Evolutionary conservation across 139 green algal genomes (phyloP).

Genomic region (Trebouxia sp.): DNA sequence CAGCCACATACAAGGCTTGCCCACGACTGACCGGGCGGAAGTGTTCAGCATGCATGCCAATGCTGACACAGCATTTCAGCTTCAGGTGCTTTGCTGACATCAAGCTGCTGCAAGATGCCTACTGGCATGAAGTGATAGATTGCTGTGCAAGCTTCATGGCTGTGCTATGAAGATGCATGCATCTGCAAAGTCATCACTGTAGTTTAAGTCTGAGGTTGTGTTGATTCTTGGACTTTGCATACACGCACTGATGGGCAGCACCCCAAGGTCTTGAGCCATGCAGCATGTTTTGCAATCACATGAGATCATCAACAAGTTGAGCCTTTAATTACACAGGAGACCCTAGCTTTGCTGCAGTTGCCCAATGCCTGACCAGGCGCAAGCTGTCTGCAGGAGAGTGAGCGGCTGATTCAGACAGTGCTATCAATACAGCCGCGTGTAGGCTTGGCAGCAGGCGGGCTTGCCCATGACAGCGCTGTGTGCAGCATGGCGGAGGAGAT

Average conservation of each 20-base stretch:
- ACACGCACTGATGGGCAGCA: no score
- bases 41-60: conserved; percentile 91
- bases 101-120: neutral
- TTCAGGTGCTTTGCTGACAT: conserved; percentile 40
- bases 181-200: neutral
- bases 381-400: conserved; percentile 39
- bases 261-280: no score
- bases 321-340: no score
- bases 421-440: conserved; percentile 49
- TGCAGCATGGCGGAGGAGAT: conserved; percentile 40
- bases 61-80: conserved; percentile 81
- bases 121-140: no score
- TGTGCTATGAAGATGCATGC: neutral
- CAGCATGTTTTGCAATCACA: no score
- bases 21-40: conserved; percentile 67
- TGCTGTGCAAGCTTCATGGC: no score
- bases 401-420: conserved; percentile 42
- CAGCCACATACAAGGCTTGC: conserved; percentile 54
- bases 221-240: no score
- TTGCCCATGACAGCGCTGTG: conserved; percentile 37
- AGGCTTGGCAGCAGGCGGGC: neutral
- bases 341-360: no score
- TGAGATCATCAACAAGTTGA: no score
- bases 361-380: neutral
- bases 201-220: no score